Evolutionary conservation across 2,329 filamentous ascomycete genomes (phyloP).

Genomic region (Raffaelea deltoideospora): DNA sequence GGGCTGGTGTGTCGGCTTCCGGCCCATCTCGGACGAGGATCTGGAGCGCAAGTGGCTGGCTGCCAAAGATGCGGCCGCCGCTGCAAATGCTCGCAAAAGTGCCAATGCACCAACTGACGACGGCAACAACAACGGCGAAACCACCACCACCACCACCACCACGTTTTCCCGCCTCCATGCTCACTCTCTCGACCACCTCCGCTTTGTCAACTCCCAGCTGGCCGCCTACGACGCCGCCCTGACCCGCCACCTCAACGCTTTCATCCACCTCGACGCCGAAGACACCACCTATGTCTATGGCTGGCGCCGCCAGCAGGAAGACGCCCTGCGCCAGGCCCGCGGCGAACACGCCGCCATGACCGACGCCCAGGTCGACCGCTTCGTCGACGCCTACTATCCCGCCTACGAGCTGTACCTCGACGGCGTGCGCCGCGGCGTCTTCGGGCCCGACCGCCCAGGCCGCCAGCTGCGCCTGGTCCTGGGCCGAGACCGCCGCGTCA

Average conservation of each 20-base stretch:
- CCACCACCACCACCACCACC: neutral
- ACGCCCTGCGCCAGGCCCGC: slow-evolving; percentile 46
- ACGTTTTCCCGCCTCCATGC: slow-evolving; percentile 25
- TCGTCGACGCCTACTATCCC: slow-evolving; percentile 56
- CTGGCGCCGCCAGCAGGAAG: slow-evolving; percentile 75
- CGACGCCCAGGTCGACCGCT: slow-evolving; percentile 60
- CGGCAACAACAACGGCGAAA: slow-evolving; percentile 7
- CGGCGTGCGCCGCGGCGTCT: slow-evolving; percentile 40
- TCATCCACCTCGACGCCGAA: slow-evolving; percentile 52
- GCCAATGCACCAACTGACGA: too few relatives aligned
- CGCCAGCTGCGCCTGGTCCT: slow-evolving; percentile 49
- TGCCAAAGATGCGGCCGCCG: slow-evolving; percentile 20
- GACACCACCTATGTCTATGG: slow-evolving; percentile 63
- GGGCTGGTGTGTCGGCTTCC: slow-evolving; percentile 84
- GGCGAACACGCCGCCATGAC: slow-evolving; percentile 76
- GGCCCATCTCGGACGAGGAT: slow-evolving; percentile 36
- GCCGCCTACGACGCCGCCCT: slow-evolving; percentile 28
- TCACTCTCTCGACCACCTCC: slow-evolving; percentile 33
- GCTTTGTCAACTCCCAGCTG: slow-evolving; percentile 33
- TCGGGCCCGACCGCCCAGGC: slow-evolving; percentile 27
- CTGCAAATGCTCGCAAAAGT: slow-evolving; percentile 19
- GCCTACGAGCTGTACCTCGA: slow-evolving; percentile 57
- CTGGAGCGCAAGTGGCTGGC: slow-evolving; percentile 29
- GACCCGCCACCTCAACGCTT: slow-evolving; percentile 35
- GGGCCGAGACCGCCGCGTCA: slow-evolving; percentile 42